phyloP scores from a whole-genome alignment of 2,329 filamentous ascomycete genomes.

The Phaeosphaeria sp. region DNA sequence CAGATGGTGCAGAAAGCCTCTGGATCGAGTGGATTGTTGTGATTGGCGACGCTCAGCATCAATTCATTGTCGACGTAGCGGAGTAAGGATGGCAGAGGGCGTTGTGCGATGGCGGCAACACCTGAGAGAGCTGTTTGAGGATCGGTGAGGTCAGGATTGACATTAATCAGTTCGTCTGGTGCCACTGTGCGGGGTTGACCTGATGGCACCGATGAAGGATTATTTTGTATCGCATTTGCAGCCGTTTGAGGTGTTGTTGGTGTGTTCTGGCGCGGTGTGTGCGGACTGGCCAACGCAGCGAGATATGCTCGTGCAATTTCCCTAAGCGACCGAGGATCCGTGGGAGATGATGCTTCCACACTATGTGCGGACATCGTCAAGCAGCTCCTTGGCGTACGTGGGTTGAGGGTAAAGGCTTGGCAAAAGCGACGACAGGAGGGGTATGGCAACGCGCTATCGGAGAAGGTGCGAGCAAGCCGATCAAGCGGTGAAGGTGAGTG shows the following conservation, averaged over 20 bases:
- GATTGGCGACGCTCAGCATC: slow-evolving; percentile 5
- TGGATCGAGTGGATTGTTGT: slow-evolving; percentile 14
- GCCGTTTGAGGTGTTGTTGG: background rate
- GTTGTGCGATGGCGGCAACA: background rate
- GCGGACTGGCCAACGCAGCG: background rate
- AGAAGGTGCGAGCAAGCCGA: background rate
- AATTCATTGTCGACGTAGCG: slow-evolving; percentile 31
- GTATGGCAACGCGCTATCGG: background rate
- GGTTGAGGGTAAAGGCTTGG: background rate
- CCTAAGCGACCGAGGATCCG: background rate
- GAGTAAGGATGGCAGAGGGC: slow-evolving; percentile 22
- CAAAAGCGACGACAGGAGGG: background rate
- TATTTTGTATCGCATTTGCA: too few relatives aligned
- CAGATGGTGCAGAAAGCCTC: slow-evolving; percentile 16
- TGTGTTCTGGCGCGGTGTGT: background rate
- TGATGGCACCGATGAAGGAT: background rate
- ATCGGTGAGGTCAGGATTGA: background rate
- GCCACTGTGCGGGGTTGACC: background rate
- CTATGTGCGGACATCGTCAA: background rate
- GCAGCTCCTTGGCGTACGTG: background rate
- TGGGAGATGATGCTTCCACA: background rate
- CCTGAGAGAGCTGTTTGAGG: background rate
- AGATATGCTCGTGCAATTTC: background rate
- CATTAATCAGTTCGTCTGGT: background rate
- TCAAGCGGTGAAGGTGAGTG: background rate